Base-by-base conservation (phyloP, 345 rosid genomes). In the Salix exigua region DNA sequence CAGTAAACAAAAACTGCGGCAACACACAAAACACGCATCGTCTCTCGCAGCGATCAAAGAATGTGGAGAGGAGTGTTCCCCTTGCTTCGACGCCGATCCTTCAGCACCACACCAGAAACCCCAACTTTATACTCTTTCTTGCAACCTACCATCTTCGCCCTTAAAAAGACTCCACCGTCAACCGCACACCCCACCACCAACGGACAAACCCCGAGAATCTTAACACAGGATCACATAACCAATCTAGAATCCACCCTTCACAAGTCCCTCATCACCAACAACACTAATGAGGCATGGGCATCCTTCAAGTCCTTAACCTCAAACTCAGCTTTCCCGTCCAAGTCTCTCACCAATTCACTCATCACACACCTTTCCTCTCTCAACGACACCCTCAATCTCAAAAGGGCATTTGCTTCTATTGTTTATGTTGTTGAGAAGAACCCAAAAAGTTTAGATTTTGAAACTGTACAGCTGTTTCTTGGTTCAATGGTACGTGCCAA, bases 391-490 rank as follows among this genome's bases (percentile, higher is more conserved):
- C 97, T 85, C 75, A 90, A 86, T 73, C 92, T 93, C 82, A 93
- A 93, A 82, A 90, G 99, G 81, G 99, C 99, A 3, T 95, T 93
- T 82, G 97, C 93, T 21, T 91, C 96, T 71, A 87, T 87, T 66
- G 90, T 94, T 70, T 95, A 88, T 71, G 81, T 88, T 12, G 80
- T 91, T 40, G 96, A 89, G 83, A 93, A 89, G 80, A 80, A 85
- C 75, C 94, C 97, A 6, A 72, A 65, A 50, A 73, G 86, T 70
- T 71, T 95, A 1, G 93, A 90, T 5, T 89, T 84, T 70, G 86
- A 85, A 66, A 88, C 97, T 0, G 77, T 89, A 5, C 75, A 53
- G n/a, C 25, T 75, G 7, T 85, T 95, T 80, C 64, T 95, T 83
- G 76, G 48, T 40, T 88, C 98, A 64, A 89, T 95, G 94, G 84